Evolutionary conservation across 1,139 yeast genomes (phyloP).

Genomic region (Zygosaccharomyces sapae): DNA sequence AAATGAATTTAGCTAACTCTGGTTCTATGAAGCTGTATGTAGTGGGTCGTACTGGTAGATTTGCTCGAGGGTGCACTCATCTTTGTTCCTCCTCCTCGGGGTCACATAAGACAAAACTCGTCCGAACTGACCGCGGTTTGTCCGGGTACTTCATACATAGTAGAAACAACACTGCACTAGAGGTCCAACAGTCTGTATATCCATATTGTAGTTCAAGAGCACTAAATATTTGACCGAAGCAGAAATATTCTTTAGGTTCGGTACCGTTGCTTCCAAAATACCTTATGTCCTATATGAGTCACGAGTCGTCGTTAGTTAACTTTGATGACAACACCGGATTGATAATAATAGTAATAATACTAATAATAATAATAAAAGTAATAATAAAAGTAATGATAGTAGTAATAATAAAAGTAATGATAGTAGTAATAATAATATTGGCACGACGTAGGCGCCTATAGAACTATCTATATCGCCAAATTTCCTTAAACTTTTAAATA

Average conservation of each 20-base stretch:
- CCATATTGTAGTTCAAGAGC: too few relatives aligned
- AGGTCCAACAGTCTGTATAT: neutral
- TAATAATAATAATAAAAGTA: too few relatives aligned
- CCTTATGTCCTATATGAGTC: too few relatives aligned
- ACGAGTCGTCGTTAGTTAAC: too few relatives aligned
- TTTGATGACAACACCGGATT: too few relatives aligned
- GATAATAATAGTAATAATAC: too few relatives aligned
- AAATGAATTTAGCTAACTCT: neutral
- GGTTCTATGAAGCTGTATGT: too few relatives aligned
- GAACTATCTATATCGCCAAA: neutral
- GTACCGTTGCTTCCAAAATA: too few relatives aligned
- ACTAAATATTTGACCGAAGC: too few relatives aligned
- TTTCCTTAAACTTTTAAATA: neutral
- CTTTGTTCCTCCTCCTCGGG: neutral
- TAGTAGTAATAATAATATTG: neutral
- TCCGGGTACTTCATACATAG: too few relatives aligned
- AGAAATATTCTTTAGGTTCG: too few relatives aligned
- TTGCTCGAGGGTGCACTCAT: neutral
- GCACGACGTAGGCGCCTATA: neutral
- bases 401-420: neutral
- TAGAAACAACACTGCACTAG: neutral
- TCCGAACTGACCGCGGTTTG: neutral
- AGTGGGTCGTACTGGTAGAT: too few relatives aligned
- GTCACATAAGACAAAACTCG: neutral
- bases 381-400: neutral